Base-by-base conservation (phyloP, 1,284 basidiomycete genomes). In the Pascua guehoae region DNA sequence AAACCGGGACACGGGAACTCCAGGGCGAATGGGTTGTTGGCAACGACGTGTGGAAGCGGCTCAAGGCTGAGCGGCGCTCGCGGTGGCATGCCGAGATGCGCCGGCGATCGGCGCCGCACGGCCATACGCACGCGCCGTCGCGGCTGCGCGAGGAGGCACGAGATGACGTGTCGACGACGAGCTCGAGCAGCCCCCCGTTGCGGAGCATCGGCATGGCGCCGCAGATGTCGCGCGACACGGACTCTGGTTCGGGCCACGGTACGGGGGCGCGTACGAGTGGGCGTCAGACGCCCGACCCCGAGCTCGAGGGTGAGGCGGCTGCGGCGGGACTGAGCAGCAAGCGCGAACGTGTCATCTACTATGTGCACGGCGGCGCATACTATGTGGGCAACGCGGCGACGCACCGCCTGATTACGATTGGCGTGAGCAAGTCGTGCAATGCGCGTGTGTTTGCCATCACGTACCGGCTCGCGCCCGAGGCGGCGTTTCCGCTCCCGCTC, bases 21-120 rank as follows among this genome's bases (percentile, higher is more conserved):
- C 87, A 86, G 1, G 95, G 91, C 5, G 96, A 98, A 79, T 98
- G 95, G 95, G 88, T 98, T 16, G 88, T 98, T 14, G 91, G 91
- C 48, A 89, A 89, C 73, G 85, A 85, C 64, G 85, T 94, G 0
- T 98, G 94, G 93, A 86, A 86, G 63, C 81, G 86, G 17, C 80
- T 97, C 61, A 93, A 97, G 72, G 78, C 83, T 5, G 92, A 97
- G 69, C 91, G 91, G 83, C 84, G 84, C 67, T 79, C 76, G 8
- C 52, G 66, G 37, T 60, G 61, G 53, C 58, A 66, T 24, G 57
- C 56, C 32, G 56, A 62, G 52, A 54, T 62, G 47, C 51, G 57
- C 16, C 43, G 52, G 1, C 47, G 56, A 17, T 38, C 44, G 36
- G 41, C 46, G 41, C 41, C 49, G 36, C 43, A 44, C 15, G 44